Conservation (phyloP, 176 grass and related monocot genomes). For the Carex littledalei region DNA sequence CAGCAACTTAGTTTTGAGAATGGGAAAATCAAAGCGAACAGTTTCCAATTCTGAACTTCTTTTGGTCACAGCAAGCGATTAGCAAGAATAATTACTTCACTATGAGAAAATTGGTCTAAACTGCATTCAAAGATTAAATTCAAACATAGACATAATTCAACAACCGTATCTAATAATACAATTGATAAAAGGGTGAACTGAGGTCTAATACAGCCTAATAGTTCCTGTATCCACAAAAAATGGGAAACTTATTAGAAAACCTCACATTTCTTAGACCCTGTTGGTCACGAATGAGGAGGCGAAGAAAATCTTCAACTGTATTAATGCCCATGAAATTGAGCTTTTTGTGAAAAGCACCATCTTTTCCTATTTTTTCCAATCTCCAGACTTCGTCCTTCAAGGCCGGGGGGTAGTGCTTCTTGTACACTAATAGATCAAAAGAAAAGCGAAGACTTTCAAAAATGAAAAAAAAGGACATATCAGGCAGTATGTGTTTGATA, state of each 20-base stretch:
- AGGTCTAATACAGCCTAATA: background rate
- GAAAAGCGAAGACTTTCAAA: background rate
- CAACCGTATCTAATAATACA: background rate
- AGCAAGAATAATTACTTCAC: background rate
- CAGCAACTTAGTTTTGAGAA: background rate
- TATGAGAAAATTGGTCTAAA: background rate
- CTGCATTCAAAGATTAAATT: background rate
- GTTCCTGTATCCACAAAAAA: background rate
- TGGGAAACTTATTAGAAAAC: background rate
- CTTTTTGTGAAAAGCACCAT: slow-evolving; percentile 73
- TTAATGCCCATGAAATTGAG: slow-evolving; percentile 50
- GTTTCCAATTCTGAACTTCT: slow-evolving; percentile 1
- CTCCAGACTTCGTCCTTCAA: slow-evolving; percentile 89
- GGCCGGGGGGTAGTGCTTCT: slow-evolving; percentile 81
- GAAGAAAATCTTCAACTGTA: slow-evolving; percentile 84
- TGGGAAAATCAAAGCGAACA: background rate
- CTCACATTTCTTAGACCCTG: slow-evolving; percentile 73
- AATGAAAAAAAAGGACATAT: background rate
- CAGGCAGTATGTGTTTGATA: background rate
- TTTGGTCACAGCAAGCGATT: background rate
- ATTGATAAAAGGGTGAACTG: slow-evolving; percentile 2
- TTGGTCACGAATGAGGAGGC: slow-evolving; percentile 62
- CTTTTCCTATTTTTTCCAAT: slow-evolving; percentile 89
- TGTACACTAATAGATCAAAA: slow-evolving; percentile 56
- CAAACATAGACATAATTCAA: background rate